Base-by-base conservation (phyloP, 148 eudicot species). In the Hydrangea macrophylla region DNA sequence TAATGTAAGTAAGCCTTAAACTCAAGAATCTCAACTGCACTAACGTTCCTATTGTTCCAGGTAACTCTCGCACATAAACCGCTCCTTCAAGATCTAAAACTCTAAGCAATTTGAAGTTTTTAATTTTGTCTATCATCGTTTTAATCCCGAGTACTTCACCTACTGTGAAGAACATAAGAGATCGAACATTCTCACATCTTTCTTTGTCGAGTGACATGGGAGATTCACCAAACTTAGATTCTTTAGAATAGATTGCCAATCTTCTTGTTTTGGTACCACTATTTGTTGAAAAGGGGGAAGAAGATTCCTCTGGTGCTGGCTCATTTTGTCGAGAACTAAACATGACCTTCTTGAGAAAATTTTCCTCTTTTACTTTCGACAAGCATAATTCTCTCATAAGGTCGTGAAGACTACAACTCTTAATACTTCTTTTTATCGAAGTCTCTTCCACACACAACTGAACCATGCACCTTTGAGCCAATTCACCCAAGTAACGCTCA, bases 391-490 rank as follows among this genome's bases (percentile, higher is more conserved):
- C 71, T 35, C 71, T 35, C 55, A 79, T 62, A 5, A 70, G 35
- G 32, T 68, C 79, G 45, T 79, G 83, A 26, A 79, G 61, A 0
- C 74, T 58, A 35, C 74, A 76, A 0, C 57, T 56, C 56, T 59
- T 73, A 23, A 70, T 62, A 68, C 42, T 62, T 26, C 70, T 65
- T 0, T 0, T 31, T 3, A 35, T 20, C 11, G 65, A 61, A 2
- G 2, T 13, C 35, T 26, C 31, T 12, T 4, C 24, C 55, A 35
- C 39, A 35, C 4, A 8, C 35, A 78, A 67, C 23, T 78, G 74
- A 50, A 81, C 79, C 71, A 81, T 22, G 57, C 72, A 58, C 65
- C 81, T 70, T 7, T 78, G 55, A 15, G 45, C 79, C 31, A 78
- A 61, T 62, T 78, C 82, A 22, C 58, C 31, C 70, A 81, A 58